Evolutionary conservation across 768 basidiomycete species (phyloP).

Genomic region (Candolleomyces aberdarensis): DNA sequence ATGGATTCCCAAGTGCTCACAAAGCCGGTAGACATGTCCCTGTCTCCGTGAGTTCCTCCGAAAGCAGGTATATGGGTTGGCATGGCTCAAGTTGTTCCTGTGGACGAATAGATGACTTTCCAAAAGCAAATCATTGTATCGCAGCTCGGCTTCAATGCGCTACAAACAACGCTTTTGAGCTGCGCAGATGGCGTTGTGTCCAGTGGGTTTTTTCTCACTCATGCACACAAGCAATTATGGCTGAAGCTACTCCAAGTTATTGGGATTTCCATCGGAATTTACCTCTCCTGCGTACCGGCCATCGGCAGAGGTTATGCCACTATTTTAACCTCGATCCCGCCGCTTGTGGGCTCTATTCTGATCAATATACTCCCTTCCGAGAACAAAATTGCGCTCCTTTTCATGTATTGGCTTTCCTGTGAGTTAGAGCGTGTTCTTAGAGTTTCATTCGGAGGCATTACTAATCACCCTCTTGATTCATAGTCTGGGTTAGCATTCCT

Average conservation of each 20-base stretch:
- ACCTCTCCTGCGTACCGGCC: slow-evolving; percentile 49
- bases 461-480: background rate
- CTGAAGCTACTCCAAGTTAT: slow-evolving; percentile 33
- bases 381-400: slow-evolving; percentile 63
- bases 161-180: slow-evolving; percentile 68
- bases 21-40: background rate
- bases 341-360: slow-evolving; percentile 59
- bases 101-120: slow-evolving; percentile 36
- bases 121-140: slow-evolving; percentile 63
- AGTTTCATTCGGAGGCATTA: too few species aligned
- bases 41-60: slow-evolving; percentile 27
- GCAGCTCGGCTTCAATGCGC: slow-evolving; percentile 59
- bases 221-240: background rate
- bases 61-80: too few species aligned
- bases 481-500: slow-evolving; percentile 51
- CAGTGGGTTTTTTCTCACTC: background rate
- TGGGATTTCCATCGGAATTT: slow-evolving; percentile 67
- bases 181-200: slow-evolving; percentile 62
- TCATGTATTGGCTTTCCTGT: slow-evolving; percentile 55
- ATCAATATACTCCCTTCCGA: slow-evolving; percentile 64
- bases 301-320: slow-evolving; percentile 65
- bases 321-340: slow-evolving; percentile 60
- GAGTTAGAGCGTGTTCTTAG: background rate
- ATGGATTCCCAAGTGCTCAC: too few species aligned
- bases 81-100: slow-evolving; percentile 33